Evolutionary conservation across 257 asterid species (phyloP).

Genomic region (Jasminum sambac): DNA sequence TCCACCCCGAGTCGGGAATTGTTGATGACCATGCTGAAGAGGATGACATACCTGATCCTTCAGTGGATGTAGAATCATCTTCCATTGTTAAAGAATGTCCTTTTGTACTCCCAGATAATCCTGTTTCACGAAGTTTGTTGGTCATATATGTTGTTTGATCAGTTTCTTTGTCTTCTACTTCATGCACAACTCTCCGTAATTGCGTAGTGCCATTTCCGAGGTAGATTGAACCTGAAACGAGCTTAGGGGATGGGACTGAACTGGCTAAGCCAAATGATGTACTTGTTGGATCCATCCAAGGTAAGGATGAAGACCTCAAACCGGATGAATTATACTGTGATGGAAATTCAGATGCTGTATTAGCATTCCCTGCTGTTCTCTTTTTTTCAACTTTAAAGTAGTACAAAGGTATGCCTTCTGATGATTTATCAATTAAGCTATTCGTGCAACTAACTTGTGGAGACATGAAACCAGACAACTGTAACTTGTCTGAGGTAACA

Average conservation of each 20-base stretch:
- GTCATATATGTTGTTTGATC: constrained; percentile 61
- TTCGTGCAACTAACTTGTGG: constrained; percentile 91
- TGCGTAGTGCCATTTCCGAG: constrained; percentile 69
- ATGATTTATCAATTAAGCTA: constrained; percentile 85
- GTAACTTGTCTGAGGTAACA: constrained; percentile 78
- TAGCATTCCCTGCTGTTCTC: constrained; percentile 44
- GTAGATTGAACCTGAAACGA: constrained; percentile 76
- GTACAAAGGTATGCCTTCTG: constrained; percentile 92
- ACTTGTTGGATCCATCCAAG: constrained; percentile 89
- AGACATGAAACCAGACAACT: constrained; percentile 87
- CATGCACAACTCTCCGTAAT: constrained; percentile 96
- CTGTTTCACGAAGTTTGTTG: constrained; percentile 68
- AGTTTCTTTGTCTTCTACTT: constrained; percentile 82
- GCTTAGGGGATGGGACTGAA: constrained; percentile 79
- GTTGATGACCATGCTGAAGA: constrained; percentile 69
- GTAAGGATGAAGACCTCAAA: constrained; percentile 83
- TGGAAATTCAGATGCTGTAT: constrained; percentile 63
- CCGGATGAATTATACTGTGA: constrained; percentile 63
- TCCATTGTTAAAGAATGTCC: constrained; percentile 56
- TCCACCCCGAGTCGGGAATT: constrained; percentile 98
- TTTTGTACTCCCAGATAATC: constrained; percentile 52
- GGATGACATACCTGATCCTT: constrained; percentile 63
- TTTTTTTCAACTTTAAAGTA: constrained; percentile 80
- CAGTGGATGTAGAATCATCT: constrained; percentile 49
- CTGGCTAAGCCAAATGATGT: constrained; percentile 78